Evolutionary conservation across 2,329 filamentous ascomycete genomes (phyloP), one percentile per base, ranked within the genome.

Genomic region (Trichoderma sp.): DNA sequence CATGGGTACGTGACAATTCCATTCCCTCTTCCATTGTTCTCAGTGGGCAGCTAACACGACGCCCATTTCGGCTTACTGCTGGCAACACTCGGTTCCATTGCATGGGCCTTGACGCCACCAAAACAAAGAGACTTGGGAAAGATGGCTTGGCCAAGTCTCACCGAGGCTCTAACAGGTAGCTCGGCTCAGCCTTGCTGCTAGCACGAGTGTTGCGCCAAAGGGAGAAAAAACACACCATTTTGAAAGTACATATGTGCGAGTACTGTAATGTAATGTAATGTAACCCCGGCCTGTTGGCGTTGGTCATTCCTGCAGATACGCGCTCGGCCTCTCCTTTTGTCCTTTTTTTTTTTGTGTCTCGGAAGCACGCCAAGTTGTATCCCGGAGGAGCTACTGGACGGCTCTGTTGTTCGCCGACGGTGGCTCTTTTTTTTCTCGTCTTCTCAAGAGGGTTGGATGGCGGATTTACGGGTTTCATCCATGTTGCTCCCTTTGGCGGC

Each of bases 121-220:
- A 64, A 39, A 52, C 12, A 32, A n/a, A 19, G 35, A 27, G 12
- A 10, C 12, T 17, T 25, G 19, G 19, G 25, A 48, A 48, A 17
- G 1, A 25, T 50, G 48, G 45, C 32, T 39, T 35, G 15, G 15
- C 42, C 19, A 17, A 52, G n/a, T 63, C 60, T 64, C 48, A 64
- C 60, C 60, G 48, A 53, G 34, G 60, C 48, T 29, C 32, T 35
- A 52, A 39, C 17, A 63, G 48, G 59, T 25, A 64, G 48, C 34
- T 53, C 60, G 60, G 60, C 60, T 64, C 45, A 64, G 60, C 60
- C 60, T 64, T 64, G 45, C 7, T 34, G 17, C 45, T 53, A 48
- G 42, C 42, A 48, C 42, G 19, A 48, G 19, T 10, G 22, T 48
- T 48, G 19, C 42, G 42, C 42, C n/a, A n/a, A 13, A 48, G 2